A percentile compares a stretch with the other conserved stretches of the same genome.
Conservation (phyloP, 805 yeast genomes). For the Zygotorulaspora chibaensis region DNA sequence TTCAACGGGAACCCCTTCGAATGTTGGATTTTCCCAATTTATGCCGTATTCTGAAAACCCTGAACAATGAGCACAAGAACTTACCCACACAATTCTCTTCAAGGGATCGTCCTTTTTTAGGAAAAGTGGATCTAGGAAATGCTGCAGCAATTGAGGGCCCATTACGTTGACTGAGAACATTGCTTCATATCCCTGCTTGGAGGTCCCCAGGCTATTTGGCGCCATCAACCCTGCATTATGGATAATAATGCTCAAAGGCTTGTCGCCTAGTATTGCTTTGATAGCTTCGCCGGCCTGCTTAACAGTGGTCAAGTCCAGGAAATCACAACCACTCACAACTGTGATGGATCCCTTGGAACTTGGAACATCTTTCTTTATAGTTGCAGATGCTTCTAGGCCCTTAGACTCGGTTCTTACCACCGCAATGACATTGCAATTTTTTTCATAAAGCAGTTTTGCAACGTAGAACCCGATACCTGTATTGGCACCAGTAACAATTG, state of each 20-base stretch:
- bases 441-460: constrained; percentile 29
- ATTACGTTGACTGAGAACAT: constrained; percentile 38
- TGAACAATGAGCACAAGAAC: constrained; percentile 34
- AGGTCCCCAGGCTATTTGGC: constrained; percentile 25
- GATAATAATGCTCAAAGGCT: constrained; percentile 32
- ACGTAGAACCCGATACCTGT: constrained; percentile 37
- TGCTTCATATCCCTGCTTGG: constrained; percentile 36
- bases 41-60: constrained; percentile 34
- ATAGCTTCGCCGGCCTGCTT: constrained; percentile 29
- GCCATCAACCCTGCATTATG: constrained; percentile 40
- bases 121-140: constrained; percentile 36
- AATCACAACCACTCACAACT: constrained; percentile 34
- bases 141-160: constrained; percentile 39
- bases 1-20: constrained; percentile 15
- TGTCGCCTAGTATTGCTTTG: constrained; percentile 13
- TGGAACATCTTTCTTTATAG: constrained; percentile 24
- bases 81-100: constrained; percentile 40
- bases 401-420: constrained; percentile 36
- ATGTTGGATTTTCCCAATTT: constrained; percentile 31
- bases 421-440: constrained; percentile 33
- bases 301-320: constrained; percentile 37
- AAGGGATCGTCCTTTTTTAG: constrained; percentile 30
- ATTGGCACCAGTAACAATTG: constrained; percentile 40
- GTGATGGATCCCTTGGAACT: constrained; percentile 26
- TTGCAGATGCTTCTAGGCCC: constrained; percentile 31